Evolutionary conservation across 192 early-diverging fungal genomes (phyloP).

Genomic region (Rhizophagus clarus): DNA sequence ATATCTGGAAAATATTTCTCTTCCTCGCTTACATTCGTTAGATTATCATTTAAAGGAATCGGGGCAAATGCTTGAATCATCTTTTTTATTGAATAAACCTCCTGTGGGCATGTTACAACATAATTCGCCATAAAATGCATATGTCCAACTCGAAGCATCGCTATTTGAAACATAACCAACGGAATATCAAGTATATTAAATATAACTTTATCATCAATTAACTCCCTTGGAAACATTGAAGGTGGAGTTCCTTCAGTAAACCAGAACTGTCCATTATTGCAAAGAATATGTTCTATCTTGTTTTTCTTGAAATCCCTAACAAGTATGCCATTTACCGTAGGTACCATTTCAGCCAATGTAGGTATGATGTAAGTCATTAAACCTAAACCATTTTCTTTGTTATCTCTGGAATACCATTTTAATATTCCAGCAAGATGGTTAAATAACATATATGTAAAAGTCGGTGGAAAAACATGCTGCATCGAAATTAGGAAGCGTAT

Average conservation of each 20-base stretch:
- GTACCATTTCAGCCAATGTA: conserved; percentile 51
- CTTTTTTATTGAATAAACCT: conserved; percentile 53
- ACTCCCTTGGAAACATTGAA: conserved; percentile 51
- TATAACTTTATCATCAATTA: conserved; percentile 31
- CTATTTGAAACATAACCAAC: conserved; percentile 45
- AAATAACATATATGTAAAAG: conserved; percentile 52
- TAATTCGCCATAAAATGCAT: conserved; percentile 59
- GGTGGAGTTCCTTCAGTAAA: conserved; percentile 48
- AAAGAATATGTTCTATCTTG: conserved; percentile 56
- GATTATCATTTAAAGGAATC: conserved; percentile 26
- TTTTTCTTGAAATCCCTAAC: conserved; percentile 59
- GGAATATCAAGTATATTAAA: conserved; percentile 48
- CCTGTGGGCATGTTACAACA: conserved; percentile 50
- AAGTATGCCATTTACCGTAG: conserved; percentile 53
- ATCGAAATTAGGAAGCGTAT: conserved; percentile 48
- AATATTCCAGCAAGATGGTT: conserved; percentile 59
- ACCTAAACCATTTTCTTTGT: conserved; percentile 39
- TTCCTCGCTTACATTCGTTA: conserved; percentile 6
- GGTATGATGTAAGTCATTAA: conserved; percentile 49
- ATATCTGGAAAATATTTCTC: conserved; percentile 47
- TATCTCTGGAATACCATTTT: conserved; percentile 57
- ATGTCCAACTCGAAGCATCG: conserved; percentile 55
- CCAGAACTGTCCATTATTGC: conserved; percentile 56
- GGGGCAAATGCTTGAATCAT: conserved; percentile 48
- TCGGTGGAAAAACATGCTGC: conserved; percentile 52